These are phyloP conservation scores for Solanum corneliomulleri DNA, from an alignment of 257 asterid species.

Conservation along the genomic window DNA sequence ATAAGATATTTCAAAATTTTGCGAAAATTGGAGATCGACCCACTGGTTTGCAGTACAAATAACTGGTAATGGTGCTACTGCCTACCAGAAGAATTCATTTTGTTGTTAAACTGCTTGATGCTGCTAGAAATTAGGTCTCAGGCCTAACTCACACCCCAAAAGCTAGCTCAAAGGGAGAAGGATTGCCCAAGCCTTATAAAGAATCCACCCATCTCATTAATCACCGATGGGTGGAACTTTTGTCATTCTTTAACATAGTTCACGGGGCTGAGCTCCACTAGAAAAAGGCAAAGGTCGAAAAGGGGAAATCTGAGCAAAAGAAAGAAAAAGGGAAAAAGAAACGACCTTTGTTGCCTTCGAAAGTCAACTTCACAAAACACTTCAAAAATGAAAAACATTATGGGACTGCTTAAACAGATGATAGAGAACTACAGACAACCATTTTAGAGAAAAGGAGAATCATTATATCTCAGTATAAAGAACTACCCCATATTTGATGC, in stretches of 20 bases:
- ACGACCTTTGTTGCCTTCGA: neutral
- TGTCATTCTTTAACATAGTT: neutral
- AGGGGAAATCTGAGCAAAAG: neutral
- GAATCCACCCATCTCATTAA: too few species aligned
- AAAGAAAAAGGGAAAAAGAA: neutral
- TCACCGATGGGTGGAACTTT: too few species aligned
- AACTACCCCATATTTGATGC: neutral
- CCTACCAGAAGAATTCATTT: neutral
- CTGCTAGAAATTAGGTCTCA: neutral
- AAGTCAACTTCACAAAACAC: neutral
- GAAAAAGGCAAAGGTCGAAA: neutral
- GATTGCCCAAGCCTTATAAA: too few species aligned
- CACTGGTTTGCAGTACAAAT: neutral
- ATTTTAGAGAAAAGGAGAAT: neutral
- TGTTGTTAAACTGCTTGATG: neutral
- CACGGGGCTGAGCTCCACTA: neutral
- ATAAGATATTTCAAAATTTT: neutral
- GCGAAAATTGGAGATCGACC: neutral
- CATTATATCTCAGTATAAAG: neutral
- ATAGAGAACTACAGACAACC: neutral
- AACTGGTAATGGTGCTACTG: neutral
- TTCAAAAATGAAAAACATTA: neutral
- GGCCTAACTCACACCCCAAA: too few species aligned
- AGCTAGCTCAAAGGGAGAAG: too few species aligned
- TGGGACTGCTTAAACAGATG: neutral